phyloP scores from a whole-genome alignment of 352 stramenopile species.

The Thraustochytrium sp. region DNA sequence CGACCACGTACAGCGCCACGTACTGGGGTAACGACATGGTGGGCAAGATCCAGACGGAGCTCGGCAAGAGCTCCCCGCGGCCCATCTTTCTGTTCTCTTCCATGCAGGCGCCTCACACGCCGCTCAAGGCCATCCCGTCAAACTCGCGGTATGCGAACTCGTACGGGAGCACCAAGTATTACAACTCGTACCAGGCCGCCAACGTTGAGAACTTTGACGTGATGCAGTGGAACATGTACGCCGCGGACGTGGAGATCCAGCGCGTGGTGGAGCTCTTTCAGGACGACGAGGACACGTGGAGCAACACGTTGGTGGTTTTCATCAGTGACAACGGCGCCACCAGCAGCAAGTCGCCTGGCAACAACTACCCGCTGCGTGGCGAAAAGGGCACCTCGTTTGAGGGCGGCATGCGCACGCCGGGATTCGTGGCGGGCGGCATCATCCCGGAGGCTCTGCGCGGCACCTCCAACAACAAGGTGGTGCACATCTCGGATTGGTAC shows the following conservation, averaged over 20 bases:
- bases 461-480: conserved; percentile 19
- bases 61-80: neutral
- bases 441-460: conserved; percentile 6
- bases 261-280: conserved; percentile 26
- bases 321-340: conserved; percentile 36
- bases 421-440: conserved; percentile 17
- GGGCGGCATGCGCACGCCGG: neutral
- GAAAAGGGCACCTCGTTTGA: conserved; percentile 39
- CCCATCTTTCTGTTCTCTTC: conserved; percentile 11
- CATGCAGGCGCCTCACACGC: conserved; percentile 33
- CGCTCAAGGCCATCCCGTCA: neutral
- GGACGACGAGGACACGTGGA: conserved; percentile 23
- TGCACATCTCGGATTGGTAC: conserved; percentile 44
- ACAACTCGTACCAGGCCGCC: neutral
- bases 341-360: neutral
- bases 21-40: conserved; percentile 31
- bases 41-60: neutral
- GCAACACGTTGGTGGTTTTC: conserved; percentile 43
- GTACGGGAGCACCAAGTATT: conserved; percentile 8
- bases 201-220: neutral
- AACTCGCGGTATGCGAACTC: neutral
- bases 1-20: neutral
- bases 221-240: conserved; percentile 35
- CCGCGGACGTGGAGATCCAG: conserved; percentile 33
- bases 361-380: conserved; percentile 34